Evolutionary conservation across 179 eudicot species (phyloP).

Genomic region (Silene coronaria): DNA sequence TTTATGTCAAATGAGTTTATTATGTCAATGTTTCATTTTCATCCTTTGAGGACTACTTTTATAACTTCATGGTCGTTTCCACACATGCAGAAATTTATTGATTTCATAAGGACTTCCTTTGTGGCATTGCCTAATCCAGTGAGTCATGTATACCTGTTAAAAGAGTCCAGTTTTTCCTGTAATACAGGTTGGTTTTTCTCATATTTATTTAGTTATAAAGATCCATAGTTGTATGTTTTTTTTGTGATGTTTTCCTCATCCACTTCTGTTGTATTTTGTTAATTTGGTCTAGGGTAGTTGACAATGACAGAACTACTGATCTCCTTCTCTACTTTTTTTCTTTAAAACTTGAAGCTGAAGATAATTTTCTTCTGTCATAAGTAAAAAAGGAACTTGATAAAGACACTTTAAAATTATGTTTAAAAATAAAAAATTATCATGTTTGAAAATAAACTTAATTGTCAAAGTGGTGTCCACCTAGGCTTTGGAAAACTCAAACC

Average conservation of each 20-base stretch:
- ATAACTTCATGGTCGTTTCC: constrained; percentile 8
- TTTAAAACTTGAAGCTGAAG: no score
- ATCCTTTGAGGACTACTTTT: constrained; percentile 8
- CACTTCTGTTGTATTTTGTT: not conserved
- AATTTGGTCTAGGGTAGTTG: not conserved
- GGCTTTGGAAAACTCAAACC: no score
- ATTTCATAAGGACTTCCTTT: constrained; percentile 59
- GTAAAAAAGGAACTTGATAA: no score
- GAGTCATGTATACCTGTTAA: constrained; percentile 17
- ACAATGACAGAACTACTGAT: no score
- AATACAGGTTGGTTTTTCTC: constrained; percentile 35
- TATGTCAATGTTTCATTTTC: not conserved
- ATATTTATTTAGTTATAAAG: not conserved
- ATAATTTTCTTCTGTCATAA: no score
- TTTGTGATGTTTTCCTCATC: no score
- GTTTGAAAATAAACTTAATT: no score
- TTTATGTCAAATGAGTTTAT: not conserved
- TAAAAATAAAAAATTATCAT: no score
- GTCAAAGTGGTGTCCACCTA: no score
- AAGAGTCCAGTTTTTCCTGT: constrained; percentile 24
- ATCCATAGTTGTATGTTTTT: not conserved
- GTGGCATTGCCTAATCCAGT: constrained; percentile 35
- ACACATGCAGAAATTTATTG: constrained; percentile 62
- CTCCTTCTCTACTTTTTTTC: no score
- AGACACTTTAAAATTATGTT: no score